Evolutionary conservation across 2,329 filamentous ascomycete species (phyloP), one percentile per base, ranked within the genome.

Genomic region (Mariannaea sp.): DNA sequence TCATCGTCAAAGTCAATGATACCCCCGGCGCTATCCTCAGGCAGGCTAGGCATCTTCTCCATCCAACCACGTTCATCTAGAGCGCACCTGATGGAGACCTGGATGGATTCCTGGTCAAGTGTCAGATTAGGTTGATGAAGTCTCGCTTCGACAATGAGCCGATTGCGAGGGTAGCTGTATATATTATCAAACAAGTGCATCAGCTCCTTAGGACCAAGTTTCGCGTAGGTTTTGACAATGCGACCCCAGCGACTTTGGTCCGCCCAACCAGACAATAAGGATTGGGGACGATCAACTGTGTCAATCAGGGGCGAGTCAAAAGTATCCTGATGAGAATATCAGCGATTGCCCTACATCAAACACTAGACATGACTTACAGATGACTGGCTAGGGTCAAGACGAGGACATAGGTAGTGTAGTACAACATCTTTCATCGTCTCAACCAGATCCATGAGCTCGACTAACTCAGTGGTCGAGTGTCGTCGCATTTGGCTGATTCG

Each of bases 121-220:
- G 71, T 73, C 41, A 82, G 77, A 35, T 70, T 68, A 3, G 74
- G 73, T 16, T 75, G 73, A 9, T 69, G 69, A 4, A 71, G 58
- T 5, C 69, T 72, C 4, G 79, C 70, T 47, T 75, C 74, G 5
- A 65, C 59, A 9, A 81, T 71, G 7, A 81, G 73, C 8, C 75
- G 74, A 24, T 68, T 68, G 41, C 75, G 77, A 17, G 75, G 75
- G 36, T 77, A 80, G 47, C 70, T 73, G 61, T 77, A 76, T 14
- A 74, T 73, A 47, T 76, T 73, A 22, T 76, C 71, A 36, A 82
- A 72, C 50, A 81, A 73, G 54, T 77, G 69, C 57, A 80, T 73
- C n/a, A 84, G 71, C 49, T 80, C 72, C 9, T 72, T 66, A 0
- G 81, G 81, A 4, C 73, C 70, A 7, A 83, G 71, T 67, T 82